phyloP scores from a whole-genome alignment of 2,329 filamentous ascomycete genomes.

The Erysiphe pisi region DNA sequence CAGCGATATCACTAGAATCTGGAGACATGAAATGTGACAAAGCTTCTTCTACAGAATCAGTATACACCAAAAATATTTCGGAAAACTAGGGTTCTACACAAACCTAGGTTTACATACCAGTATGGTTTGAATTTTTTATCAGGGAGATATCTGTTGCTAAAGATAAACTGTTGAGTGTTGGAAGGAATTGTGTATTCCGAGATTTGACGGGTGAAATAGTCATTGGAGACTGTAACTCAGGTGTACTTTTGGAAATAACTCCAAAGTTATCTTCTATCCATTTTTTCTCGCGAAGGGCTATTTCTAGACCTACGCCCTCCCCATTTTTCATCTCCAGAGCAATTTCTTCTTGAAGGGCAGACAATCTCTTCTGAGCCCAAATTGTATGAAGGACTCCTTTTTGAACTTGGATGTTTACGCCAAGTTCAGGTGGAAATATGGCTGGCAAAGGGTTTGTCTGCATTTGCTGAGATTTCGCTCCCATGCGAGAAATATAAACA shows the following conservation, averaged over 20 bases:
- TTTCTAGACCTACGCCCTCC: conserved; percentile 73
- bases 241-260: conserved; percentile 32
- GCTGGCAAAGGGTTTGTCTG: conserved; percentile 72
- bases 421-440: conserved; percentile 69
- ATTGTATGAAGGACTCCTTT: conserved; percentile 74
- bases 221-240: conserved; percentile 37
- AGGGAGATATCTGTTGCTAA: conserved; percentile 55
- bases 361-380: conserved; percentile 75
- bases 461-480: conserved; percentile 39
- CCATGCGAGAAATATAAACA: conserved; percentile 50
- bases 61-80: neutral
- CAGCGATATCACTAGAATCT: conserved; percentile 51
- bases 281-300: conserved; percentile 70
- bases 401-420: conserved; percentile 56
- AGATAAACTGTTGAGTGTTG: conserved; percentile 70
- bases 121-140: conserved; percentile 46
- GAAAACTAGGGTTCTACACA: neutral
- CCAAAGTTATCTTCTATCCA: conserved; percentile 75
- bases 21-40: conserved; percentile 45
- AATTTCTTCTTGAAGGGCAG: conserved; percentile 67
- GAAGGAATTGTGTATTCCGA: conserved; percentile 47
- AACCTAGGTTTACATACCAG: conserved; percentile 40
- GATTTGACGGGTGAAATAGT: conserved; percentile 46
- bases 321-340: conserved; percentile 61
- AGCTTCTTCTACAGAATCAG: neutral